These are phyloP conservation scores for Calonectria pauciramosa DNA, from an alignment of 2,329 filamentous ascomycete genomes.

Conservation along the genomic window DNA sequence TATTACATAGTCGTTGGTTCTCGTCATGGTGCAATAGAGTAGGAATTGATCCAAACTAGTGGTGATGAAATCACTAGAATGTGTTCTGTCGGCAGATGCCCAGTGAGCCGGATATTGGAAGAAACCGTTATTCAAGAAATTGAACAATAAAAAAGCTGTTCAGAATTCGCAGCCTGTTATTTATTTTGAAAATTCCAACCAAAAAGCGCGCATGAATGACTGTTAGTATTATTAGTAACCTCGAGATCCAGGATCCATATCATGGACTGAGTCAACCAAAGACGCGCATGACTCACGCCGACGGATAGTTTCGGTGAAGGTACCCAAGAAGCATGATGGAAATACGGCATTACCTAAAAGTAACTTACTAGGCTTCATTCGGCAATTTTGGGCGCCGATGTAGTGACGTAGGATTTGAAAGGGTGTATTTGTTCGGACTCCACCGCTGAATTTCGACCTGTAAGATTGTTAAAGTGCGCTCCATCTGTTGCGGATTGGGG, in stretches of 20 bases:
- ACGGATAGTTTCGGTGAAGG: neutral
- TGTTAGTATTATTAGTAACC: too few species aligned
- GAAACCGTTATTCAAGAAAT: neutral
- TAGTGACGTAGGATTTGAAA: neutral
- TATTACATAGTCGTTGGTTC: slow-evolving; percentile 47
- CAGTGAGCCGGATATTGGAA: neutral
- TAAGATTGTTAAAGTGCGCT: neutral
- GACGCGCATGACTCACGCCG: neutral
- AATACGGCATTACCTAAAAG: neutral
- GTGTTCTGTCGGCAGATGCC: neutral
- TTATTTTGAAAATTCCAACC: neutral
- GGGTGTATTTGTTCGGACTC: neutral
- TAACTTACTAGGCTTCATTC: neutral
- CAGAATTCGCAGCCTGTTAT: neutral
- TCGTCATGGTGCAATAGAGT: neutral
- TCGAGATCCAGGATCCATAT: too few species aligned
- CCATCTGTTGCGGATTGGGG: neutral
- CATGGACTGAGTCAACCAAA: too few species aligned
- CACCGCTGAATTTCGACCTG: neutral
- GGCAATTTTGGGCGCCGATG: neutral
- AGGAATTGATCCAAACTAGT: neutral
- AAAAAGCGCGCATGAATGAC: too few species aligned
- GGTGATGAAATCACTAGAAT: neutral
- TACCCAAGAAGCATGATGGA: neutral
- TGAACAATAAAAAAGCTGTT: neutral